Conservation (phyloP, 345 rosid genomes). For the Syzygium grande region DNA sequence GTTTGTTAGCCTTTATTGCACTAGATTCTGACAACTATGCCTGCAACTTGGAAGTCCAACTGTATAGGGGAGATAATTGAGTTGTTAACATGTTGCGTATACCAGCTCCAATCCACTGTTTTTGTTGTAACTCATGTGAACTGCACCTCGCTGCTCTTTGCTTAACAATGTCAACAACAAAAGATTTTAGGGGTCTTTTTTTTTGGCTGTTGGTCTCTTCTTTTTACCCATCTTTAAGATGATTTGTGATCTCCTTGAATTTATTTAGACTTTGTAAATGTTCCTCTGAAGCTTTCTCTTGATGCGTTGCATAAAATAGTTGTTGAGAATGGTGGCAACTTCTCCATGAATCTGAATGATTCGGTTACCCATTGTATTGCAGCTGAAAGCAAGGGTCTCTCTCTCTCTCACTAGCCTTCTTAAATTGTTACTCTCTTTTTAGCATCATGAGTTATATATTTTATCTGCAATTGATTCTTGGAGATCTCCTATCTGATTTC, state of each 20-base stretch:
- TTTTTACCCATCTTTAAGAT: not conserved
- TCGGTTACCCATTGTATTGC: slow-evolving; percentile 90
- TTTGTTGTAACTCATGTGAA: not conserved
- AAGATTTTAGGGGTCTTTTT: not conserved
- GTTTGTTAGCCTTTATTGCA: not conserved
- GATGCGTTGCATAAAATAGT: slow-evolving; percentile 82
- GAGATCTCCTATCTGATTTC: not conserved
- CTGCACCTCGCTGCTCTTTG: not conserved
- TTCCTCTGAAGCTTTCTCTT: slow-evolving; percentile 49
- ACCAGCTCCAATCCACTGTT: not conserved
- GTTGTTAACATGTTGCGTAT: not conserved
- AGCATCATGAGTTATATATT: not conserved
- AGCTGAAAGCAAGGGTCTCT: slow-evolving; percentile 81
- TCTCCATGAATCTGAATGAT: slow-evolving; percentile 89
- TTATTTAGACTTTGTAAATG: slow-evolving; percentile 65
- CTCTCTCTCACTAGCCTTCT: slow-evolving; percentile 11
- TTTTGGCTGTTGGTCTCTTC: not conserved
- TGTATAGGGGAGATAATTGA: not conserved
- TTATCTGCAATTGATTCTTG: not conserved
- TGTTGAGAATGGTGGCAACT: slow-evolving; percentile 84
- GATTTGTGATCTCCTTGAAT: not conserved
- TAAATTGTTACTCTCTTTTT: not conserved
- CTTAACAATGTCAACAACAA: not conserved
- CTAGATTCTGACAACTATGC: not conserved
- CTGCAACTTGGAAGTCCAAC: not conserved